Evolutionary conservation across 257 asterid genomes (phyloP).

Genomic region (Solanum paucissectum): DNA sequence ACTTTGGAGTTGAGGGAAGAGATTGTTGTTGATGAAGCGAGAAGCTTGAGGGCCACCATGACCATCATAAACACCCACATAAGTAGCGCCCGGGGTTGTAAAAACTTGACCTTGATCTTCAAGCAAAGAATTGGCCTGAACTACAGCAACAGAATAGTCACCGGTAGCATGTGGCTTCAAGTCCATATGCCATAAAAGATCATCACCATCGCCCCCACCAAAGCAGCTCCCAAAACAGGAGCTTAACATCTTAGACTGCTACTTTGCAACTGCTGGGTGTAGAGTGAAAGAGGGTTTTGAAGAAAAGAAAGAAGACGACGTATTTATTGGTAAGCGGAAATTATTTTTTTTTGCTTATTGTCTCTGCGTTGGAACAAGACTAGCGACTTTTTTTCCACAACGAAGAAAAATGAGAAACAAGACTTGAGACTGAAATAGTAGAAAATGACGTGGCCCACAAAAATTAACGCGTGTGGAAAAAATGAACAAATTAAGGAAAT

Average conservation of each 20-base stretch:
- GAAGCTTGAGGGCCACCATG: slow-evolving; percentile 42
- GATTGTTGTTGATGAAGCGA: slow-evolving; percentile 24
- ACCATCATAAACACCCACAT: slow-evolving; percentile 39
- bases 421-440: neutral
- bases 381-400: neutral
- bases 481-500: neutral
- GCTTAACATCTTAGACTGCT: slow-evolving; percentile 7
- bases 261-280: neutral
- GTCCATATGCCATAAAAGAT: slow-evolving; percentile 28
- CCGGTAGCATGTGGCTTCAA: slow-evolving; percentile 31
- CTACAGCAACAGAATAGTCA: slow-evolving; percentile 34
- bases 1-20: slow-evolving; percentile 27
- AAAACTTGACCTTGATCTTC: slow-evolving; percentile 37
- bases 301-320: neutral
- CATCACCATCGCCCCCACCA: slow-evolving; percentile 19
- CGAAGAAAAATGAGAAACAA: neutral
- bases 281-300: neutral
- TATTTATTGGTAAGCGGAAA: neutral
- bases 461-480: slow-evolving; percentile 1
- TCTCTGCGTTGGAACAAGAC: neutral
- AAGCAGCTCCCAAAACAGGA: slow-evolving; percentile 19
- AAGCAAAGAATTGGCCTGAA: slow-evolving; percentile 31
- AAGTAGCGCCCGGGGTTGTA: slow-evolving; percentile 26
- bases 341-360: neutral
- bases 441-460: neutral